Conservation (phyloP, 2,329 filamentous ascomycete genomes). For the Botryosphaeria dothidea region DNA sequence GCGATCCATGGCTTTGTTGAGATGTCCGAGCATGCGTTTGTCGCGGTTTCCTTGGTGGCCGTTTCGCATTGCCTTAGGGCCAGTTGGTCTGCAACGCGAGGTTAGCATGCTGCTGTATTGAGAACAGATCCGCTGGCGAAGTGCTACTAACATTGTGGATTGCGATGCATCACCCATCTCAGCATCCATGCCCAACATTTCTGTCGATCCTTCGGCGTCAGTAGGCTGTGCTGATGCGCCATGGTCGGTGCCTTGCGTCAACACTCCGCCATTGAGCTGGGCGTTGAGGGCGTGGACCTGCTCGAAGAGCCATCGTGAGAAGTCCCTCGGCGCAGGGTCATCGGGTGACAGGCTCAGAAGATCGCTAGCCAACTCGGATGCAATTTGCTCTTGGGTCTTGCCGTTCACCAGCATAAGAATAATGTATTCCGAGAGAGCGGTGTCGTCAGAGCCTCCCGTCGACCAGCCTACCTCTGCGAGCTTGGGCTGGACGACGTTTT, state of each 20-base stretch:
- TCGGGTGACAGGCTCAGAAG: slow-evolving; percentile 80
- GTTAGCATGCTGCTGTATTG: not conserved
- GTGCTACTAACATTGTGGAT: slow-evolving; percentile 45
- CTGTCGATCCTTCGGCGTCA: not conserved
- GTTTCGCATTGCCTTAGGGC: slow-evolving; percentile 92
- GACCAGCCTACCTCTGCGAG: slow-evolving; percentile 92
- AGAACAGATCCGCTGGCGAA: too few species aligned
- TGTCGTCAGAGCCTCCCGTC: slow-evolving; percentile 75
- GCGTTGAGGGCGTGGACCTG: slow-evolving; percentile 71
- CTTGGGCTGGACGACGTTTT: slow-evolving; percentile 82
- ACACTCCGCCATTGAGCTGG: slow-evolving; percentile 57
- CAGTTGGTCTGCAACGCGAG: slow-evolving; percentile 70
- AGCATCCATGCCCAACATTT: slow-evolving; percentile 51
- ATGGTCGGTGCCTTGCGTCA: slow-evolving; percentile 32
- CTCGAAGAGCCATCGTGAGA: slow-evolving; percentile 91
- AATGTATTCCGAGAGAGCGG: slow-evolving; percentile 91
- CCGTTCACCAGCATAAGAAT: slow-evolving; percentile 96
- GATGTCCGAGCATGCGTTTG: slow-evolving; percentile 82
- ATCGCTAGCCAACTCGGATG: slow-evolving; percentile 82
- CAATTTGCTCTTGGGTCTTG: slow-evolving; percentile 88
- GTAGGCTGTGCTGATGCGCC: slow-evolving; percentile 1
- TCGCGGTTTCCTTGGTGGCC: slow-evolving; percentile 61
- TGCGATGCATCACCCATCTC: slow-evolving; percentile 65
- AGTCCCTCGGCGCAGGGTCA: slow-evolving; percentile 78
- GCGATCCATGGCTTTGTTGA: slow-evolving; percentile 81